A percentile compares a stretch with the other conserved stretches of the same genome.
phyloP scores from a whole-genome alignment of 2,329 filamentous ascomycete genomes.

The Xylogone sp. region DNA sequence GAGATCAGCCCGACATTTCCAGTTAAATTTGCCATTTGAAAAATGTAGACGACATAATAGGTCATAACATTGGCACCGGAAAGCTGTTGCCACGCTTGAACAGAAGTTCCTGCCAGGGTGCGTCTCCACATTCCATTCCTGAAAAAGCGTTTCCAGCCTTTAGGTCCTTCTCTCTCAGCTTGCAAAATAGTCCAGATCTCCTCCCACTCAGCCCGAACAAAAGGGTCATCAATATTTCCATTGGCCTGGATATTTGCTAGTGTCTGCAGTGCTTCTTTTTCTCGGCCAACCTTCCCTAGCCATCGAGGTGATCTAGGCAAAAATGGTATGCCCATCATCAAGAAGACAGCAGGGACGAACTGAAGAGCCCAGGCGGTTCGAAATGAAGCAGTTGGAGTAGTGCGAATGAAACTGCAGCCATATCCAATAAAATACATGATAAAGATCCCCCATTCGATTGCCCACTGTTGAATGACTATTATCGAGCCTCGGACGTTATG shows the following conservation, averaged over 20 bases:
- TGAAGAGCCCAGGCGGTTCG: conserved; percentile 46
- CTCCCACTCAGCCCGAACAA: conserved; percentile 54
- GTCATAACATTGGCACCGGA: conserved; percentile 25
- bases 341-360: conserved; percentile 38
- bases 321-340: conserved; percentile 38
- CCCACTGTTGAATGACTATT: conserved; percentile 42
- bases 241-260: conserved; percentile 52
- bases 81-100: conserved; percentile 32
- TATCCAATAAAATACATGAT: conserved; percentile 48
- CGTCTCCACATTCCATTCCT: conserved; percentile 55
- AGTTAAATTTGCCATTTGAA: conserved; percentile 32
- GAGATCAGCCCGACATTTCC: conserved; percentile 31
- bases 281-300: conserved; percentile 45
- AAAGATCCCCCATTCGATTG: conserved; percentile 43
- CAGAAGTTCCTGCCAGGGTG: conserved; percentile 50
- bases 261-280: conserved; percentile 38
- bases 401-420: conserved; percentile 38
- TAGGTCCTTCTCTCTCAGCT: conserved; percentile 1
- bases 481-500: conserved; percentile 38
- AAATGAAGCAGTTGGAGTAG: conserved; percentile 42
- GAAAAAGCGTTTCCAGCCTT: conserved; percentile 41
- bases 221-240: conserved; percentile 48
- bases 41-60: conserved; percentile 35
- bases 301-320: conserved; percentile 48
- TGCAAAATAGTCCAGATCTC: conserved; percentile 42